Evolutionary conservation across 108 stramenopile species (phyloP).

Genomic region (Fistulifera pelliculosa): DNA sequence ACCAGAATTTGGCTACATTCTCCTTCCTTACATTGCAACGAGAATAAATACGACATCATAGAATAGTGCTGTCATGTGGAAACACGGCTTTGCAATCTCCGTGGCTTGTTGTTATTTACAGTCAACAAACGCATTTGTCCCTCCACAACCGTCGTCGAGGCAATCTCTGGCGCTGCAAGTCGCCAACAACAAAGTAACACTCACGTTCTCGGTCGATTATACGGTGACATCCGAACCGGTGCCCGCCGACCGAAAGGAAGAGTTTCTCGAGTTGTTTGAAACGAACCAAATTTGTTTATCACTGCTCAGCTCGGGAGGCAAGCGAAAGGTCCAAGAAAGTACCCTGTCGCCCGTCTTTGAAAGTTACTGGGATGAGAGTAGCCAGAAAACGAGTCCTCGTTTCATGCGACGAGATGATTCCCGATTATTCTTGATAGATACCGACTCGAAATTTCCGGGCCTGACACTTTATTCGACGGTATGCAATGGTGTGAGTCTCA

Average conservation of each 20-base stretch:
- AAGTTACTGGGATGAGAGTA: constrained; percentile 2
- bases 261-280: constrained; percentile 1
- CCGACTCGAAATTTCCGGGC: constrained; percentile 39
- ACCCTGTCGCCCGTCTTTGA: neutral
- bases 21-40: no score
- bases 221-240: neutral
- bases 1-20: no score
- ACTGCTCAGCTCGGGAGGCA: constrained; percentile 7
- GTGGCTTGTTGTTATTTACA: no score
- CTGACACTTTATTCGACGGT: constrained; percentile 19
- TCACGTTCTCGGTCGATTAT: neutral
- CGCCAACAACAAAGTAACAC: neutral
- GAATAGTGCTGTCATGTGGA: no score
- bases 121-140: no score
- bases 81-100: no score
- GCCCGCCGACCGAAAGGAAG: constrained; percentile 3
- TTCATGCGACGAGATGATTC: constrained; percentile 9
- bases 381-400: neutral
- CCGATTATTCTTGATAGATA: constrained; percentile 13
- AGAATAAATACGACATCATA: no score
- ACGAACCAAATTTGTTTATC: neutral
- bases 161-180: neutral
- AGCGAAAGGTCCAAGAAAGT: neutral
- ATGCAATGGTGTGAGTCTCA: constrained; percentile 22
- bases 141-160: no score